phyloP scores from a whole-genome alignment of 2,329 filamentous ascomycete genomes.

The Fusarium gaditjirri region DNA sequence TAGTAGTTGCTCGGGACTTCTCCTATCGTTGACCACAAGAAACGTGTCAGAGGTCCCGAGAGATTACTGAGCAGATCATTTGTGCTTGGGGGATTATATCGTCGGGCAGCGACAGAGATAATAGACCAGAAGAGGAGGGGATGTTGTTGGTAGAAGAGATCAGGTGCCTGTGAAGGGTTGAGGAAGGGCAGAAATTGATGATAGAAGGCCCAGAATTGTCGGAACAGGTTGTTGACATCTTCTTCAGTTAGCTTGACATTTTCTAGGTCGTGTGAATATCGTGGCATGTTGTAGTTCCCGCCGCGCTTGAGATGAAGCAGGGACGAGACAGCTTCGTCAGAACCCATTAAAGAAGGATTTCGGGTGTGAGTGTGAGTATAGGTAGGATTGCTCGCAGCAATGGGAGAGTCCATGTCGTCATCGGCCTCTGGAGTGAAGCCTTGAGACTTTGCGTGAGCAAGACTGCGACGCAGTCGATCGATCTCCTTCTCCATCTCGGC shows the following conservation, averaged over 20 bases:
- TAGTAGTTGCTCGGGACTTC: constrained; percentile 83
- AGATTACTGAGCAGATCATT: constrained; percentile 73
- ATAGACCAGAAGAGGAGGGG: constrained; percentile 89
- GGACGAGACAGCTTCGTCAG: constrained; percentile 75
- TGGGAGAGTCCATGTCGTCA: constrained; percentile 68
- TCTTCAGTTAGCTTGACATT: constrained; percentile 72
- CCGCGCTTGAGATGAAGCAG: constrained; percentile 73
- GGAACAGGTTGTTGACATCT: constrained; percentile 72
- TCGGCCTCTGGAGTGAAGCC: constrained; percentile 67
- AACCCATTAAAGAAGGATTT: constrained; percentile 73
- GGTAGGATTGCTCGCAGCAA: constrained; percentile 60
- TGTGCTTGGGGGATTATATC: constrained; percentile 67
- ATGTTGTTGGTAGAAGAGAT: constrained; percentile 80
- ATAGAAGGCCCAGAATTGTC: constrained; percentile 79
- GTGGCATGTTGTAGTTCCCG: constrained; percentile 68
- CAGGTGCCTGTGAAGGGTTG: constrained; percentile 72
- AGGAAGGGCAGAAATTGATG: constrained; percentile 83
- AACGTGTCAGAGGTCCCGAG: constrained; percentile 73
- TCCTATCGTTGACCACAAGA: constrained; percentile 81
- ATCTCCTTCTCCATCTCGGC: constrained; percentile 90
- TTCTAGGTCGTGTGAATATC: constrained; percentile 71
- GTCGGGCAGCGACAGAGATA: constrained; percentile 77
- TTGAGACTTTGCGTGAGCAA: constrained; percentile 68
- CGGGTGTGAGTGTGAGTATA: constrained; percentile 71
- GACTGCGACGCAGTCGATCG: constrained; percentile 71